These are phyloP conservation scores for Mortierella sp. DNA, from an alignment of 371 early-diverging fungal genomes.

Conservation along the genomic window DNA sequence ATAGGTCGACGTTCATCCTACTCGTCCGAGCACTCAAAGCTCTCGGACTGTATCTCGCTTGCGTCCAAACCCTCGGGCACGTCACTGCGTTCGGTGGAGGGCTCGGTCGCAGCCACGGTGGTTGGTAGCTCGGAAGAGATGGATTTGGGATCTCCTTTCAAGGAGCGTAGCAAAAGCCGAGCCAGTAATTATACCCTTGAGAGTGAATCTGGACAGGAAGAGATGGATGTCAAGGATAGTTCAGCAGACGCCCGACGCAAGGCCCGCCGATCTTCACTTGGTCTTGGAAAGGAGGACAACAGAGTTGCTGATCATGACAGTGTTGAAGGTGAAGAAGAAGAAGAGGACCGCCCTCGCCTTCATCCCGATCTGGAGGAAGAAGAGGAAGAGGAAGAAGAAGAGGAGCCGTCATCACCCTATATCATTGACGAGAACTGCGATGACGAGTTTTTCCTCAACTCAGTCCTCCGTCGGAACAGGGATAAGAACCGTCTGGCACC, in stretches of 20 bases:
- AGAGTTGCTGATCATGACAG: no score
- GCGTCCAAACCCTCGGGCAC: constrained; percentile 22
- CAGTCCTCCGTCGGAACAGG: constrained; percentile 25
- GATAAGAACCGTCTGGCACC: constrained; percentile 13
- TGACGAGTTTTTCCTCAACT: constrained; percentile 47
- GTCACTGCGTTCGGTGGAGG: constrained; percentile 3
- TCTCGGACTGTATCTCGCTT: constrained; percentile 14
- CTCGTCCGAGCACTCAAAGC: constrained; percentile 18
- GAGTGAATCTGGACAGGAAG: no score
- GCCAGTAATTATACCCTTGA: no score
- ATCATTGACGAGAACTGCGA: constrained; percentile 43
- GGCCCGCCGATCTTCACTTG: no score
- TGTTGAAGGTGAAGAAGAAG: no score
- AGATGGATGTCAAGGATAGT: no score
- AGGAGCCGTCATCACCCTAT: constrained; percentile 31
- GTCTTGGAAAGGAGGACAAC: no score
- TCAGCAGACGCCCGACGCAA: no score
- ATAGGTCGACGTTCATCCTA: constrained; percentile 26
- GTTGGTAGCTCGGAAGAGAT: constrained; percentile 3
- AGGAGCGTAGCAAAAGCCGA: no score
- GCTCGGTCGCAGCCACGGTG: neutral
- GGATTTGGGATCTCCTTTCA: neutral
- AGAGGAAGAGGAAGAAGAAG: constrained; percentile 5
- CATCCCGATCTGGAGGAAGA: constrained; percentile 3
- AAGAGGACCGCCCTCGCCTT: no score